phyloP scores from a whole-genome alignment of 2,329 filamentous ascomycete genomes.

The Pyricularia sp. region DNA sequence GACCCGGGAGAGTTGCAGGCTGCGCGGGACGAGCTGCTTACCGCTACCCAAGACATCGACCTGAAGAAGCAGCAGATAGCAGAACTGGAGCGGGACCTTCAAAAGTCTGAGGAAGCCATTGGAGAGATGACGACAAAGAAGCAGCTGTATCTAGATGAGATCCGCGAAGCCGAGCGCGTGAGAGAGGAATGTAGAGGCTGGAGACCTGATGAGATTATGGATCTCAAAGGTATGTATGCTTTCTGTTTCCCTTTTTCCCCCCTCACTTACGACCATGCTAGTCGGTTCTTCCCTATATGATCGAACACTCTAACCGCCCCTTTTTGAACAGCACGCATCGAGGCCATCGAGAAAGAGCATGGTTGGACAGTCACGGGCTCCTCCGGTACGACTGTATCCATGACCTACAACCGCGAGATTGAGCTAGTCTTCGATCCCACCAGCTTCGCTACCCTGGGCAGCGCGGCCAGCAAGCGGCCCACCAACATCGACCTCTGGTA shows the following conservation, averaged over 20 bases:
- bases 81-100: constrained; percentile 55
- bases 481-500: constrained; percentile 61
- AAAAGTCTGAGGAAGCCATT: constrained; percentile 57
- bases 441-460: constrained; percentile 40
- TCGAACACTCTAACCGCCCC: not conserved
- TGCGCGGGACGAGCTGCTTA: constrained; percentile 58
- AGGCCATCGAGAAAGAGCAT: constrained; percentile 53
- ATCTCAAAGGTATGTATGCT: constrained; percentile 65
- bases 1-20: constrained; percentile 70
- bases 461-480: not conserved
- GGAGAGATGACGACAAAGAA: constrained; percentile 58
- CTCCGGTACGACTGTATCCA: constrained; percentile 53
- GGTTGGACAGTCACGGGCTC: constrained; percentile 67
- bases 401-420: constrained; percentile 64
- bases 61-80: constrained; percentile 60
- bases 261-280: not conserved
- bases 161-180: constrained; percentile 71
- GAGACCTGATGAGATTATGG: constrained; percentile 70
- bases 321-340: constrained; percentile 46
- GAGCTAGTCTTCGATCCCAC: constrained; percentile 63
- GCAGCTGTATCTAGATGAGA: constrained; percentile 60
- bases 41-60: constrained; percentile 58
- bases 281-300: not conserved
- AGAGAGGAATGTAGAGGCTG: constrained; percentile 86
- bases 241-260: not conserved